Evolutionary conservation across 1,284 basidiomycete species (phyloP), one percentile per base, ranked within the genome.

Genomic region (Paramarasmius palmivorus): DNA sequence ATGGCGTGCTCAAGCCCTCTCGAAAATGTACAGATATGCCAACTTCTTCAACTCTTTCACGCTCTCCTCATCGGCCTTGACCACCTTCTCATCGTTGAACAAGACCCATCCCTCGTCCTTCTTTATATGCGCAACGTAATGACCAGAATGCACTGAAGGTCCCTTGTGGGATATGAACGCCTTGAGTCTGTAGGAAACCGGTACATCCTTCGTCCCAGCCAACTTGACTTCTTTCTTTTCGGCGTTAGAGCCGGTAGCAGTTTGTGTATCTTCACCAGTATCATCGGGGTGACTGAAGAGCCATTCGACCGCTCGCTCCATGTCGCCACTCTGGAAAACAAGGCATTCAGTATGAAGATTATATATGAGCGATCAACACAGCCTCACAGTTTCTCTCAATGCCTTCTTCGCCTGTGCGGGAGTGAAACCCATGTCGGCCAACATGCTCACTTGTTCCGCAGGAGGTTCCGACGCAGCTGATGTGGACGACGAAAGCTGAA

Each of bases 131-230:
- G 90, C 90, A 19, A 95, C 92, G 64, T 98, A 98, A 66, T 98
- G 95, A 0, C 95, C 95, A 0, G 92, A 95, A 68, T 96, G 94
- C 19, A 95, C 92, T 0, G 92, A 94, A 0, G 93, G 92, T 0
- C 95, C 96, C 64, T 98, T 98, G 77, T 99, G 96, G 53, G 94
- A 98, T 64, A 99, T 87, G 74, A 98, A 98, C 8, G 91, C 92
- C 68, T 94, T 93, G 29, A 98, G 81, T 37, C 75, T 75, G 73
- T 94, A 98, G 15, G 71, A 72, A 0, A 89, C 93, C 0, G 95
- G 95, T 0, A 94, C 74, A 2, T 64, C 63, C 20, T 72, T 71
- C n/a, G 81, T 76, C 17, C 88, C 84, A 20, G 65, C 64, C 0
- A 71, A 35, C 2, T 57, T 62, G 39, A 61, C 62, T n/a, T 36